Conservation (phyloP, 768 basidiomycete genomes). For the Clathrus columnatus region DNA sequence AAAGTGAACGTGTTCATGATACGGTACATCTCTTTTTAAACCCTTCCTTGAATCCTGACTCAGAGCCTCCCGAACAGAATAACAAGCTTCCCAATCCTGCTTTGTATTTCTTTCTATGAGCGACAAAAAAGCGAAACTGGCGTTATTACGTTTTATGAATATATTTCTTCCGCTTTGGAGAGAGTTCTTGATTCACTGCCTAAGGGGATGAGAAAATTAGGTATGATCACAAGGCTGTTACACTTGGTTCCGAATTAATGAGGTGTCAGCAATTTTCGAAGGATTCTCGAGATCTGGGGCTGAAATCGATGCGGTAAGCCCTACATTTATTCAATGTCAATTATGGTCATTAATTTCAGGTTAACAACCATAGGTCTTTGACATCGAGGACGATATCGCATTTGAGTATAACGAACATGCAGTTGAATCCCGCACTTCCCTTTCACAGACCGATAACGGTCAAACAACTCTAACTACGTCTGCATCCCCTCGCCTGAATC, state of each 20-base stretch:
- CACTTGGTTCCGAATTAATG: neutral
- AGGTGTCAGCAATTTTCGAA: constrained; percentile 60
- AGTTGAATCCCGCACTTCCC: constrained; percentile 40
- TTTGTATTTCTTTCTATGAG: constrained; percentile 78
- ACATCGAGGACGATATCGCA: constrained; percentile 57
- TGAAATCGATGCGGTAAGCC: constrained; percentile 62
- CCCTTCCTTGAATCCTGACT: neutral
- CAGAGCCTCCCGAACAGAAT: constrained; percentile 30
- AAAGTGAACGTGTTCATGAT: constrained; percentile 92
- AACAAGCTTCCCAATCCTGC: constrained; percentile 78
- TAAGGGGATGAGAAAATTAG: constrained; percentile 59
- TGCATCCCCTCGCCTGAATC: constrained; percentile 26
- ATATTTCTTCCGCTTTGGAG: constrained; percentile 57
- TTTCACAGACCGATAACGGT: constrained; percentile 1
- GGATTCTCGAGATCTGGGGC: constrained; percentile 56
- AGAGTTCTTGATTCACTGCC: constrained; percentile 68
- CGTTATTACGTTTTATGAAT: constrained; percentile 63
- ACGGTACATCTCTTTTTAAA: constrained; percentile 34
- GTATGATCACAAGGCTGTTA: constrained; percentile 34
- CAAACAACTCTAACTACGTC: constrained; percentile 16
- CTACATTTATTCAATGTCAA: neutral
- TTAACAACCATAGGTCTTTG: constrained; percentile 72
- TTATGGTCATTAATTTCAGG: neutral
- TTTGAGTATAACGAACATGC: constrained; percentile 38
- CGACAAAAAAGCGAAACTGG: constrained; percentile 67